Conservation (phyloP, 2,329 filamentous ascomycete genomes). For the Stagonosporopsis cucurbitacearum region DNA sequence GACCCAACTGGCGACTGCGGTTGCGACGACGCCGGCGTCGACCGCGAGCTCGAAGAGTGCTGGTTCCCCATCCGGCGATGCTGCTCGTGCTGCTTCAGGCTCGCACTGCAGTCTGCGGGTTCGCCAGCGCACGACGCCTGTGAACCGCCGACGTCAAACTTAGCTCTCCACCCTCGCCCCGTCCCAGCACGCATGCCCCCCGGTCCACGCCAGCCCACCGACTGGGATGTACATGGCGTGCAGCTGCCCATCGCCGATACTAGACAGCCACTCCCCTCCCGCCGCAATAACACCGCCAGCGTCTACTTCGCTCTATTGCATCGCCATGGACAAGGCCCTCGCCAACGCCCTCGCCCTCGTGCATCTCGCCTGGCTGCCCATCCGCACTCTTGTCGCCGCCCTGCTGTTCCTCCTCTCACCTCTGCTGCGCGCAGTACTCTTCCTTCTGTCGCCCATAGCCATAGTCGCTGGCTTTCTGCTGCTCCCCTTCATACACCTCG, state of each 20-base stretch:
- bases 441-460: slow-evolving; percentile 56
- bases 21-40: slow-evolving; percentile 29
- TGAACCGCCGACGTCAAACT: slow-evolving; percentile 13
- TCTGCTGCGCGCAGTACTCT: not conserved
- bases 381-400: slow-evolving; percentile 49
- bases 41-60: slow-evolving; percentile 32
- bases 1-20: slow-evolving; percentile 34
- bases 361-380: slow-evolving; percentile 48
- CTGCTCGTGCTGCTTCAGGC: slow-evolving; percentile 1
- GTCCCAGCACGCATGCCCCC: slow-evolving; percentile 30
- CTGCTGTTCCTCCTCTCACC: not conserved
- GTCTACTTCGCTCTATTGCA: not conserved
- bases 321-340: slow-evolving; percentile 40
- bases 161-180: slow-evolving; percentile 22
- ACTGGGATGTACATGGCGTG: slow-evolving; percentile 24
- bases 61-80: slow-evolving; percentile 45
- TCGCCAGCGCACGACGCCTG: not conserved
- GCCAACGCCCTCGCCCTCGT: slow-evolving; percentile 37
- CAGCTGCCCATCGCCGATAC: slow-evolving; percentile 28
- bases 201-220: slow-evolving; percentile 31
- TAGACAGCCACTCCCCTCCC: slow-evolving; percentile 24
- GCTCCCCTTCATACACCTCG: slow-evolving; percentile 60
- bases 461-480: slow-evolving; percentile 55
- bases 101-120: not conserved
- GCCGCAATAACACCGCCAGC: too few relatives aligned